Evolutionary conservation across 2,329 filamentous ascomycete genomes (phyloP).

Genomic region (Cordyceps militaris): DNA sequence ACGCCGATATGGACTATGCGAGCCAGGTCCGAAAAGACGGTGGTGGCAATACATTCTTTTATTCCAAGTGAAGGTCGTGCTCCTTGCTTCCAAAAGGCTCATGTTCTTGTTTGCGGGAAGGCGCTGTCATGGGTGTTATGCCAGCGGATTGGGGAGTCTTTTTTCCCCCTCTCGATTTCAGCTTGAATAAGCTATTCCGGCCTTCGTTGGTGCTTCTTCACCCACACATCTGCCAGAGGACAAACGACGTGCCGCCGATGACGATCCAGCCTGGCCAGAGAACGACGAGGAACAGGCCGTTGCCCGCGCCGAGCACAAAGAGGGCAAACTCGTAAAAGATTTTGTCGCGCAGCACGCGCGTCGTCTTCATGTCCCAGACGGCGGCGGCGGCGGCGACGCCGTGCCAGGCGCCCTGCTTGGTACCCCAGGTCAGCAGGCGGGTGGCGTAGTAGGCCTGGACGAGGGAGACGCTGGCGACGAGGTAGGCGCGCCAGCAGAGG

Average conservation of each 20-base stretch:
- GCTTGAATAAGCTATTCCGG: too few relatives aligned
- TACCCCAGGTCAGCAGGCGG: constrained; percentile 22
- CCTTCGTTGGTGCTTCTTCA: constrained; percentile 20
- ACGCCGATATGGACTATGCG: constrained; percentile 79
- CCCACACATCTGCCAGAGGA: constrained; percentile 27
- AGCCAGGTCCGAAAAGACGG: constrained; percentile 71
- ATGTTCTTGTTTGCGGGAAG: neutral
- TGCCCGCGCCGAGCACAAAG: constrained; percentile 44
- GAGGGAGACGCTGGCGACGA: constrained; percentile 24
- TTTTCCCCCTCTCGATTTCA: constrained; percentile 1
- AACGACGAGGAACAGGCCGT: constrained; percentile 40
- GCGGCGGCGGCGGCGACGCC: constrained; percentile 20
- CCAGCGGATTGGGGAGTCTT: neutral
- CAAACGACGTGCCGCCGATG: constrained; percentile 31
- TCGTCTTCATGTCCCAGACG: constrained; percentile 32
- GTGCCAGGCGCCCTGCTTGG: constrained; percentile 25
- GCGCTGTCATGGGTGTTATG: neutral
- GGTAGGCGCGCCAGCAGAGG: constrained; percentile 25
- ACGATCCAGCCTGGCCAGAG: constrained; percentile 54
- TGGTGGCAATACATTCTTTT: constrained; percentile 92
- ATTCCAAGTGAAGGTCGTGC: constrained; percentile 37
- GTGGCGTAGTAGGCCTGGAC: constrained; percentile 19
- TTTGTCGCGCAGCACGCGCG: constrained; percentile 35
- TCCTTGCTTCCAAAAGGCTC: neutral
- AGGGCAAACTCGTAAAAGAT: constrained; percentile 46